Evolutionary conservation across 768 basidiomycete genomes (phyloP).

Genomic region (Suillus alpinus): DNA sequence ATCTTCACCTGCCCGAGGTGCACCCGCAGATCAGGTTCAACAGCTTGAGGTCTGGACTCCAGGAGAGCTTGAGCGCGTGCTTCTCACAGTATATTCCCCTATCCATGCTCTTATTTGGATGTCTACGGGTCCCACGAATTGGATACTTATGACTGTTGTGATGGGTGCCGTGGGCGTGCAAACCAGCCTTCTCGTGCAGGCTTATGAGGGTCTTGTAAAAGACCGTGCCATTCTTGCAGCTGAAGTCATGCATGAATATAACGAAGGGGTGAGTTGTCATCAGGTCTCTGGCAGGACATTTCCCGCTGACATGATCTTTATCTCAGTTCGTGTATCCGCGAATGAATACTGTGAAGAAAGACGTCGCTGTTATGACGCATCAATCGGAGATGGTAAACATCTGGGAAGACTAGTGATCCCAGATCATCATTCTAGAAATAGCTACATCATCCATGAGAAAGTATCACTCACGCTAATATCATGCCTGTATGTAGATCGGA

Average conservation of each 20-base stretch:
- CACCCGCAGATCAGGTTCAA: conserved; percentile 56
- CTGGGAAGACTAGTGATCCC: conserved; percentile 40
- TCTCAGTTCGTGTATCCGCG: conserved; percentile 81
- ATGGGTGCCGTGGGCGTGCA: conserved; percentile 68
- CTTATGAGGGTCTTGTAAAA: conserved; percentile 66
- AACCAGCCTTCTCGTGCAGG: conserved; percentile 37
- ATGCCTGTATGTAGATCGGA: neutral
- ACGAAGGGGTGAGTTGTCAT: conserved; percentile 56
- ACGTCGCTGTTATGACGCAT: conserved; percentile 84
- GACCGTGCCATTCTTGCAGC: conserved; percentile 73
- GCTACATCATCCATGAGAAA: neutral
- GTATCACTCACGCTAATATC: neutral
- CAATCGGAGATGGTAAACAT: conserved; percentile 71
- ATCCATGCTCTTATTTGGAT: conserved; percentile 74
- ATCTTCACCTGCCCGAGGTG: conserved; percentile 30
- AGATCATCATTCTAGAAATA: neutral
- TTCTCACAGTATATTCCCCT: conserved; percentile 79
- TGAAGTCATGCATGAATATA: conserved; percentile 84
- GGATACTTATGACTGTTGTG: conserved; percentile 67
- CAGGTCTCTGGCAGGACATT: neutral
- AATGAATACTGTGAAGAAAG: conserved; percentile 69
- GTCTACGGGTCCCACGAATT: conserved; percentile 66
- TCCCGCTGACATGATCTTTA: neutral
- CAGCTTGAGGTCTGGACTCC: conserved; percentile 80
- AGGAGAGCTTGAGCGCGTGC: conserved; percentile 61